Evolutionary conservation across 1,139 yeast species (phyloP), one percentile per base, ranked within the genome.

Genomic region (Wickerhamomyces sp.): DNA sequence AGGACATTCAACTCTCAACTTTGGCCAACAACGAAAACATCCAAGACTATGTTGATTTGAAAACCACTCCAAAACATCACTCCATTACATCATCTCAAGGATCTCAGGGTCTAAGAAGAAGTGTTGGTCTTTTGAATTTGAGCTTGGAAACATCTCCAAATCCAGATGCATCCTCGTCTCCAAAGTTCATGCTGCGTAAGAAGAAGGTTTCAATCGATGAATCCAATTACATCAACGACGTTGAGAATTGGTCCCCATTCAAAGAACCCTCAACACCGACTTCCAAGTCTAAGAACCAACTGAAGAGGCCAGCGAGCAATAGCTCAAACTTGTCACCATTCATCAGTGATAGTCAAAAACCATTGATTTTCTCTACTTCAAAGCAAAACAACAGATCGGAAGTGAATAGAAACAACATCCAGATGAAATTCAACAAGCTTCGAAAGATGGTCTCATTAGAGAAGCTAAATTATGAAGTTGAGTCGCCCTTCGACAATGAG

Each of bases 121-220:
- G 66, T 49, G 64, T 59, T 5, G 68, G 68, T 4, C 40, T 62
- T 9, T 38, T 63, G 33, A 62, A 63, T 29, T 40, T 63, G 27
- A 59, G 64, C 16, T 44, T 61, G 10, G 66, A 59, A 26, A 51
- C 61, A 8, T 55, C 61, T 8, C 56, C 61, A 23, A 40, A 39
- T 6, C 27, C 30, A 6, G 32, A 29, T 6, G 32, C 33, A 3
- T 26, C 44, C 3, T 44, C 51, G 1, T 49, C 54, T 2, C 44
- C 55, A 26, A 49, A 47, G 32, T 28, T 45, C 8, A 29, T 46
- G 2, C 32, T 42, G 16, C 30, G 45, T 18, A 47, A 50, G 41
- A 40, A 46, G 35, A 41, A 45, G 16, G 32, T 45, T 1, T 30
- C 42, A 2, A 33, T 48, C 25, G 51, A 49, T 21, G 47, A 45